Evolutionary conservation across 2,329 filamentous ascomycete species (phyloP), one percentile per base, ranked within the genome.

Genomic region (Rosellinia necatrix): DNA sequence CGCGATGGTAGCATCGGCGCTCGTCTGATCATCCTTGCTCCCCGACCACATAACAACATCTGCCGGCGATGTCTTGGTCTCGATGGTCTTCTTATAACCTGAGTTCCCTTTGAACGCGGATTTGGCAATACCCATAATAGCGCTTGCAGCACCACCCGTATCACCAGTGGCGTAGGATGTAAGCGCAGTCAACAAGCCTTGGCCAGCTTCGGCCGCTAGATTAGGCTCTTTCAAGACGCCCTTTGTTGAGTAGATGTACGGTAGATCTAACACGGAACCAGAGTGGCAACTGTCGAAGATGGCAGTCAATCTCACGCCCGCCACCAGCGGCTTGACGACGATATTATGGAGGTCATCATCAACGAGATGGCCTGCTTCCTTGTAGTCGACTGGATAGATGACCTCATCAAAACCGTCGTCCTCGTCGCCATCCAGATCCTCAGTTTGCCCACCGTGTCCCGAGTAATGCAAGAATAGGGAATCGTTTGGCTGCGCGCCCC

Each of bases 1-100:
- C 30, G 83, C 86, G 66, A 97, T 97, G 17, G 86, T 90, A n/a
- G 93, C 92, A 72, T 99, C 94, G 74, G 91, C 90, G 63, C 92
- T 96, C 66, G 93, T 99, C 76, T 99, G 94, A 64, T 90, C 86
- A 70, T 97, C 94, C 74, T 97, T 97, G 78, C 91, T 96, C 53
- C 94, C 94, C 51, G 91, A 96, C 85, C 92, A 94, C 91, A 97
- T 97, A 71, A 97, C 83, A 40, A 99, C 93, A 73, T 97, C 94
- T 40, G 94, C 94, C 1, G 92, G 89, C 43, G 90, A 94, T 9
- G 93, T 97, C 81, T 96, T 97, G 37, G 93, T 97, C 64, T 88
- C 82, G 63, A 92, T 76, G 46, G 92, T 86, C 69, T 87, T 88
- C 75, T 92, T 84, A 73, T 92, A 88, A 6, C 88, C 87, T n/a